A percentile compares a stretch with the other conserved stretches of the same genome.
These are phyloP conservation scores for Gossypium gossypioides DNA, from an alignment of 441 rosid genomes.

Conservation along the genomic window DNA sequence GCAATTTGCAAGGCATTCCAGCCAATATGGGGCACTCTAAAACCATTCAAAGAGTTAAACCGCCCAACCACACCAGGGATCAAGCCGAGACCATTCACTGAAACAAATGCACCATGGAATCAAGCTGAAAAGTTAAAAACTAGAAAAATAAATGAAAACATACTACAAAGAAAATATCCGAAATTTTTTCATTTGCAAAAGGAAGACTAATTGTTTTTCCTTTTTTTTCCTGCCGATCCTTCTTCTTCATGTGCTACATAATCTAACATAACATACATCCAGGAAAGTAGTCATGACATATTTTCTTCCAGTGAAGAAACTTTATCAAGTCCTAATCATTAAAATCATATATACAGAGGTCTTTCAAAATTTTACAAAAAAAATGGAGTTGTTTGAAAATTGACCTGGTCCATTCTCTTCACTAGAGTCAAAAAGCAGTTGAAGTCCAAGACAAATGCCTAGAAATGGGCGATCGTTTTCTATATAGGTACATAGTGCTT, in stretches of 20 bases:
- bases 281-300: not conserved
- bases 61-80: slow-evolving; percentile 87
- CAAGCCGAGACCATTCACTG: slow-evolving; percentile 88
- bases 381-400: not conserved
- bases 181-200: not conserved
- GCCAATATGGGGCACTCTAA: slow-evolving; percentile 85
- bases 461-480: slow-evolving; percentile 81
- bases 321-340: not conserved
- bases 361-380: not conserved
- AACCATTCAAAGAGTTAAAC: slow-evolving; percentile 67
- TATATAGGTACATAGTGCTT: slow-evolving; percentile 65
- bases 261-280: not conserved
- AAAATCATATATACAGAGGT: not conserved
- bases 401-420: slow-evolving; percentile 86
- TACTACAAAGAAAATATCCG: not conserved
- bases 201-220: not conserved
- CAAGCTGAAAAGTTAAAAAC: slow-evolving; percentile 2
- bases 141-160: not conserved
- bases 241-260: not conserved
- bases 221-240: not conserved
- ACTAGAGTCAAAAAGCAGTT: slow-evolving; percentile 78
- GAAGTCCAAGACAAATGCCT: slow-evolving; percentile 94
- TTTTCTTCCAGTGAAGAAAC: not conserved
- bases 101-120: slow-evolving; percentile 14
- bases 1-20: slow-evolving; percentile 86